Conservation (phyloP, 805 yeast genomes). For the Wickerhamiella brachini region DNA sequence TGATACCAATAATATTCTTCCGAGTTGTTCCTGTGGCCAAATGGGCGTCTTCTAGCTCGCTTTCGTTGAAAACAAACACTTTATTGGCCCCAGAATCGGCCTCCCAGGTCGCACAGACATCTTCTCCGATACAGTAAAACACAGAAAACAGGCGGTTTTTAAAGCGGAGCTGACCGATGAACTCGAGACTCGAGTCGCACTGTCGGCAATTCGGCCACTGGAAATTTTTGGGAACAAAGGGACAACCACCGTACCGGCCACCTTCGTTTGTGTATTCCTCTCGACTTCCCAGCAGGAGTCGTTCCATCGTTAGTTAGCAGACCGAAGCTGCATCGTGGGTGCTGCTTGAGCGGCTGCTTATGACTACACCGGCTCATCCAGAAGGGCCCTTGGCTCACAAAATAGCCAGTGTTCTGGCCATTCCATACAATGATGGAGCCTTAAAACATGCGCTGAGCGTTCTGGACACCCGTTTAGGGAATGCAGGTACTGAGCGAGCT, state of each 20-base stretch:
- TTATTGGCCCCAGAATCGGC: neutral
- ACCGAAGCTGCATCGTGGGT: too few species aligned
- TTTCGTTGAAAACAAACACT: neutral
- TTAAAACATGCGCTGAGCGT: constrained; percentile 14
- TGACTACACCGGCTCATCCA: neutral
- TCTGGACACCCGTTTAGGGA: constrained; percentile 8
- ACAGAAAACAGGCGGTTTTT: neutral
- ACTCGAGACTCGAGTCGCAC: neutral
- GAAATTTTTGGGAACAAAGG: neutral
- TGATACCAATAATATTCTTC: neutral
- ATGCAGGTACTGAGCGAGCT: constrained; percentile 5
- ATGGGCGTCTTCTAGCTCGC: neutral
- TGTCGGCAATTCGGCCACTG: neutral
- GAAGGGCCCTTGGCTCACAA: constrained; percentile 1
- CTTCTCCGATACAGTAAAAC: neutral
- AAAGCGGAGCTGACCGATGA: neutral
- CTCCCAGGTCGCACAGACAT: neutral
- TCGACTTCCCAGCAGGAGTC: neutral
- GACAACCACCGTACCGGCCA: neutral
- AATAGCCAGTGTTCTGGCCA: neutral
- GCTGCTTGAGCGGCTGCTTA: neutral
- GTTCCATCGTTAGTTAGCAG: neutral
- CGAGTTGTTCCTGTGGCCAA: neutral
- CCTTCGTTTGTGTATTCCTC: neutral
- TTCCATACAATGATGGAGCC: neutral